Base-by-base conservation (phyloP, 2,329 filamentous ascomycete genomes). In the Exophiala sideris region DNA sequence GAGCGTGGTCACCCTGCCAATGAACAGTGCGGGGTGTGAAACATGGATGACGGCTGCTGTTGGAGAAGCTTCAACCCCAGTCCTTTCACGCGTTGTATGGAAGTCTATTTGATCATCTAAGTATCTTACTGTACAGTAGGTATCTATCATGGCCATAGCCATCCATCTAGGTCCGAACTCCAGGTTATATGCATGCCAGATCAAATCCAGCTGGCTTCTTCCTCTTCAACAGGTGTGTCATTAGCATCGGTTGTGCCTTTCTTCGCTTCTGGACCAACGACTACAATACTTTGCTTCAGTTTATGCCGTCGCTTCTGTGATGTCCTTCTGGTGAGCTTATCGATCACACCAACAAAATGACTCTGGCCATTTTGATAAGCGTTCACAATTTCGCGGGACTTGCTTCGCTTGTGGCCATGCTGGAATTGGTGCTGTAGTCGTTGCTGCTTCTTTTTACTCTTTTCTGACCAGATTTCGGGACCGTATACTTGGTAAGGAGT, bases 241-340 rank as follows among this genome's bases (percentile, higher is more conserved):
- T 38, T 33, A 10, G 64, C 65, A 59, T 70, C 62, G 24, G 56
- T 39, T 18, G 20, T 16, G 16, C 35, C 35, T 3, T 14, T 33
- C n/a, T 39, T 46, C 32, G 44, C 16, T 9, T 12, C 65, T 10
- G 70, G 70, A 3, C 72, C 71, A 32, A 75, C 63, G 20, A 74
- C 24, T 42, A 66, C 69, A 44, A 75, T 75, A 45, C 70, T 68
- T 16, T 70, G 65, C 61, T 75, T 75, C 49, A 75, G 50, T 45
- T 67, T 64, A 48, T 66, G 67, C 33, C 69, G 65, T 20, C 70
- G 62, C 29, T 68, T 69, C 48, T 73, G 68, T 11, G 69, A 66
- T 20, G 67, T 65, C 10, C 66, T 62, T 38, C 66, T 64, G 11
- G 58, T 64, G 40, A 73, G 64, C 57, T 64, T 72, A 21, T 67